A percentile compares a stretch with the other conserved stretches of the same genome.
Conservation (phyloP, 176 grass and related monocot species). For the Aegilops longissima region DNA sequence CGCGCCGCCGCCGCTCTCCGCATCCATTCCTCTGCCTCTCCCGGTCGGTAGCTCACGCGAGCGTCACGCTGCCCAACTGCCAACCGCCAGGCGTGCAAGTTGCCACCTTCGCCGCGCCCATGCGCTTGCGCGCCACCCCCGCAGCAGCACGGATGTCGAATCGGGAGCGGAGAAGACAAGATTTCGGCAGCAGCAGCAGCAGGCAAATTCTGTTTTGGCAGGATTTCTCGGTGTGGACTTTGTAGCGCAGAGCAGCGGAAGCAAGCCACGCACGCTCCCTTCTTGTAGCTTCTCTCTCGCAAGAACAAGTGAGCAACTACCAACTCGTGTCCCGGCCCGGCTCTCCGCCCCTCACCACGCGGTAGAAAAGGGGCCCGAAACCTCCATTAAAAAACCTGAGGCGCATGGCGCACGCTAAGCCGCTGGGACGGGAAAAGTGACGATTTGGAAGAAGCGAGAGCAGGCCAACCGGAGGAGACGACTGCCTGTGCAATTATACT, state of each 20-base stretch:
- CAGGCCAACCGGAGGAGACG: not conserved
- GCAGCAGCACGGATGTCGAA: not conserved
- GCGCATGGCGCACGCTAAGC: not conserved
- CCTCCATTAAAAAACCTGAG: not conserved
- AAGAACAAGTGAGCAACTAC: slow-evolving; percentile 1
- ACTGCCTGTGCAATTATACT: not conserved
- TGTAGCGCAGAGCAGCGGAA: not conserved
- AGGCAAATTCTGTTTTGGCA: not conserved
- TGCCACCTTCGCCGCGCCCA: slow-evolving; percentile 25
- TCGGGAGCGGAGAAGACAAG: not conserved
- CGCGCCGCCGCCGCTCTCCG: slow-evolving; percentile 18
- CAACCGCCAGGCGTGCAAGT: slow-evolving; percentile 8
- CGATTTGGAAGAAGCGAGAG: slow-evolving; percentile 3
- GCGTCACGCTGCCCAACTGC: not conserved
- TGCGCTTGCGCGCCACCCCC: not conserved
- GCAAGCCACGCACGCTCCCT: not conserved
- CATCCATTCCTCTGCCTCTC: slow-evolving; percentile 27
- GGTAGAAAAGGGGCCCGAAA: not conserved
- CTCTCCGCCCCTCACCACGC: not conserved
- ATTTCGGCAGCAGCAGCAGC: no score
- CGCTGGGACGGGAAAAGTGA: not conserved
- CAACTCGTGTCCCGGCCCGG: not conserved
- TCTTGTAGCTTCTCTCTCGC: not conserved
- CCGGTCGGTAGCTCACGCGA: not conserved
- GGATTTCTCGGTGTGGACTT: not conserved